Conservation (phyloP, 352 stramenopile genomes). For the Phytophthora meadii region DNA sequence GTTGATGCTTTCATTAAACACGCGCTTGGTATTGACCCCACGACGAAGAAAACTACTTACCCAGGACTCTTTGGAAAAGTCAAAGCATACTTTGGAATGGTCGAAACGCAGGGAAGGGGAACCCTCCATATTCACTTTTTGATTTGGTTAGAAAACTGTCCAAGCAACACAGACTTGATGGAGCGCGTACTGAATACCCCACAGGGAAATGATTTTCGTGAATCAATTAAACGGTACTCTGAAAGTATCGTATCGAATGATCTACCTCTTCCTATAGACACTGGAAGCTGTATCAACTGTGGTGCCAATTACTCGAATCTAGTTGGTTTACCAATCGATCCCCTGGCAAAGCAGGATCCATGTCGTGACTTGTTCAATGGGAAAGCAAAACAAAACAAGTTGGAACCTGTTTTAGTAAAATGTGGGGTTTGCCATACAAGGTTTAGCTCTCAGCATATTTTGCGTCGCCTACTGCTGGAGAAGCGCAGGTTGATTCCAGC, state of each 20-base stretch:
- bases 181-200: neutral
- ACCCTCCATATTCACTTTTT: conserved; percentile 13
- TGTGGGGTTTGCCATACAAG: neutral
- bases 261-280: neutral
- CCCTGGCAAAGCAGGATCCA: neutral
- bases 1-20: neutral
- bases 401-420: neutral
- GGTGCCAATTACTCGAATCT: neutral
- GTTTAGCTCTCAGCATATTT: neutral
- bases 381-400: neutral
- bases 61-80: neutral
- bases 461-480: neutral
- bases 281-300: neutral
- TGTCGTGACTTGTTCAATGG: neutral
- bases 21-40: neutral
- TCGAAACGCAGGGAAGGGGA: too few species aligned
- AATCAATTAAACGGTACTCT: neutral
- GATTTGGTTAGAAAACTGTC: neutral
- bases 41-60: neutral
- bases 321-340: neutral
- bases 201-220: neutral
- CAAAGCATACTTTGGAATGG: conserved; percentile 13
- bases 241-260: neutral
- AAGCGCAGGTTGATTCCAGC: neutral
- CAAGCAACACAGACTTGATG: neutral